phyloP scores from a whole-genome alignment of 1,284 basidiomycete genomes.

The Naganishia liquefaciens region DNA sequence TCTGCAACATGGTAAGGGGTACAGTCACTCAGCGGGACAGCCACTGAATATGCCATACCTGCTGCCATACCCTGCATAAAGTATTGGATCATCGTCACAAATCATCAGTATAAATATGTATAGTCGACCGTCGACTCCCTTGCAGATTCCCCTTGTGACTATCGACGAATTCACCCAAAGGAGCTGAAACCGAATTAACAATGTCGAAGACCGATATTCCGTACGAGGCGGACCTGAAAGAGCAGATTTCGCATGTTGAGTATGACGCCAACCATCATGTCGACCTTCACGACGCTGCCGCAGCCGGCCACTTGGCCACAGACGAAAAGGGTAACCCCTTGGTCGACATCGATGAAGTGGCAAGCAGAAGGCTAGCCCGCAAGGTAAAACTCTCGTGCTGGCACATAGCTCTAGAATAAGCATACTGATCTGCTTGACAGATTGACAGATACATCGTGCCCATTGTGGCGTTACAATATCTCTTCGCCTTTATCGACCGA shows the following conservation, averaged over 20 bases:
- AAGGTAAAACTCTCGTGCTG: conserved; percentile 19
- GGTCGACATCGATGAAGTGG: conserved; percentile 27
- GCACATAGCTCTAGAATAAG: no score
- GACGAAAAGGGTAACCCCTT: conserved; percentile 25
- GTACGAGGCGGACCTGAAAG: conserved; percentile 15
- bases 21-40: no score
- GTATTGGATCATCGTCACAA: background rate
- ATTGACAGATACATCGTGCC: conserved; percentile 26
- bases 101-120: background rate
- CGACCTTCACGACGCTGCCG: conserved; percentile 29
- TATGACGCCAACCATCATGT: conserved; percentile 8
- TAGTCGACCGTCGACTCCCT: no score
- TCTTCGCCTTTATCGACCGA: conserved; percentile 33
- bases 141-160: background rate
- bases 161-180: no score
- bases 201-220: conserved; percentile 6
- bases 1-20: no score
- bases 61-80: no score
- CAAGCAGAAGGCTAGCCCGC: conserved; percentile 25
- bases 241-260: conserved; percentile 13
- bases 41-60: no score
- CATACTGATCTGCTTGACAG: conserved; percentile 4
- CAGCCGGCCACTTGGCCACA: conserved; percentile 17
- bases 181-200: no score
- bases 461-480: conserved; percentile 22